A percentile compares a stretch with the other conserved stretches of the same genome.
Conservation (phyloP, 2,329 filamentous ascomycete species). For the Aspergillus viridinutans region DNA sequence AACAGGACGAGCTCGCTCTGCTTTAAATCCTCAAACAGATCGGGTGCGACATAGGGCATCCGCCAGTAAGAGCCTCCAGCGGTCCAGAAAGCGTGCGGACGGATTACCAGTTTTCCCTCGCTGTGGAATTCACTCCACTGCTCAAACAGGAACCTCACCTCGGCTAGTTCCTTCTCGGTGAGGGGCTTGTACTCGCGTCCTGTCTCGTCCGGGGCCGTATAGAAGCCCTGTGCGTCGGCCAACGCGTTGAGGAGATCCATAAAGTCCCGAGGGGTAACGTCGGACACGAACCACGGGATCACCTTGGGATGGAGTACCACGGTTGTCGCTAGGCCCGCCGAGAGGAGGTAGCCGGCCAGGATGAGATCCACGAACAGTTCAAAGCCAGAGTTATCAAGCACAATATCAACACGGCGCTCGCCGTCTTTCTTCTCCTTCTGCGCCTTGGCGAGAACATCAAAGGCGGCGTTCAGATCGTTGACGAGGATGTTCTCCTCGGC, state of each 20-base stretch:
- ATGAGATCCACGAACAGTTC: slow-evolving; percentile 95
- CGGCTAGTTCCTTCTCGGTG: slow-evolving; percentile 60
- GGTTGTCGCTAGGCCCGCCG: slow-evolving; percentile 76
- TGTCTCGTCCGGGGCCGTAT: slow-evolving; percentile 65
- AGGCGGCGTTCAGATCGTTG: slow-evolving; percentile 75
- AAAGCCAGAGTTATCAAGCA: slow-evolving; percentile 95
- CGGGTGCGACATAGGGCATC: slow-evolving; percentile 63
- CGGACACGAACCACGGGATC: slow-evolving; percentile 97
- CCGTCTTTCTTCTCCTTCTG: slow-evolving; percentile 57
- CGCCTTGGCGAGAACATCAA: slow-evolving; percentile 62
- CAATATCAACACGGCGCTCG: slow-evolving; percentile 81
- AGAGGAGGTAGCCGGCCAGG: slow-evolving; percentile 82
- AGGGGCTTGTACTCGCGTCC: slow-evolving; percentile 58
- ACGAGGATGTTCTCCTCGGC: slow-evolving; percentile 88
- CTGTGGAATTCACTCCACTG: slow-evolving; percentile 77
- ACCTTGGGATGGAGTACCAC: slow-evolving; percentile 89
- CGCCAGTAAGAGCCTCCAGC: slow-evolving; percentile 84
- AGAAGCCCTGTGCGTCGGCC: slow-evolving; percentile 73
- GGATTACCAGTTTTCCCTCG: slow-evolving; percentile 76
- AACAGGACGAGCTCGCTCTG: slow-evolving; percentile 85
- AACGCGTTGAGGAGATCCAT: slow-evolving; percentile 74
- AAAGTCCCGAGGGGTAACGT: slow-evolving; percentile 86
- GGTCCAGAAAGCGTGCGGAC: slow-evolving; percentile 91
- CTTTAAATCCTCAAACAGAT: slow-evolving; percentile 72
- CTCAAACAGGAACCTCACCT: slow-evolving; percentile 72